A percentile compares a stretch with the other conserved stretches of the same genome.
phyloP scores from a whole-genome alignment of 2,329 filamentous ascomycete species.

The Stromatinia cepivora region DNA sequence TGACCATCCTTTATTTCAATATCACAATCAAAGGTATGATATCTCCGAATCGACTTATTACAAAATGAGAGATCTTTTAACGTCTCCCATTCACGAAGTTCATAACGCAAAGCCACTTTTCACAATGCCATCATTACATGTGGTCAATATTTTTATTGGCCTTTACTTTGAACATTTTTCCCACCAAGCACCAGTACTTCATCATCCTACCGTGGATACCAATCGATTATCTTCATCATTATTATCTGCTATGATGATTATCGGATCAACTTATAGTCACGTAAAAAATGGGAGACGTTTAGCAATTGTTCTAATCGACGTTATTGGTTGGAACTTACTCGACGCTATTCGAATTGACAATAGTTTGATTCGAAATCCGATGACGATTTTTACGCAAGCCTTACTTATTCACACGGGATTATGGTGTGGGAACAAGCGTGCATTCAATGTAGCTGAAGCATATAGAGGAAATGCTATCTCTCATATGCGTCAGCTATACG shows the following conservation, averaged over 20 bases:
- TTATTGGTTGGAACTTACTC: conserved; percentile 33
- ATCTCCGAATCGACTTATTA: conserved; percentile 30
- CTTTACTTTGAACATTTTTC: conserved; percentile 36
- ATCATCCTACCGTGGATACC: conserved; percentile 33
- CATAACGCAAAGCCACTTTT: conserved; percentile 19
- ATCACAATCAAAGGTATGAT: conserved; percentile 32
- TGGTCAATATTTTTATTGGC: conserved; percentile 35
- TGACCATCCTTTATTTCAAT: conserved; percentile 28
- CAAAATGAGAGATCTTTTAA: conserved; percentile 16
- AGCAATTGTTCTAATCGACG: conserved; percentile 33
- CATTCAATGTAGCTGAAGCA: conserved; percentile 33
- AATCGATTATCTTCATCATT: conserved; percentile 35
- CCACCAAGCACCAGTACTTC: conserved; percentile 35
- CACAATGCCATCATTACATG: conserved; percentile 30
- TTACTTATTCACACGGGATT: conserved; percentile 33
- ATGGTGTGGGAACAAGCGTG: conserved; percentile 36
- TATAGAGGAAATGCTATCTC: conserved; percentile 33
- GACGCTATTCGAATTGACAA: conserved; percentile 32
- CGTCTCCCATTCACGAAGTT: conserved; percentile 1
- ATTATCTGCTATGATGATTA: conserved; percentile 32
- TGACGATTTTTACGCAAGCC: conserved; percentile 35
- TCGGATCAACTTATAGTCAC: conserved; percentile 34
- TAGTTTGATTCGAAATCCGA: conserved; percentile 31
- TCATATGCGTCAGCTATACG: conserved; percentile 29
- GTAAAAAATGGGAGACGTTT: conserved; percentile 33